Base-by-base conservation (phyloP, 331 rosid species). In the Rosa hybrid region DNA sequence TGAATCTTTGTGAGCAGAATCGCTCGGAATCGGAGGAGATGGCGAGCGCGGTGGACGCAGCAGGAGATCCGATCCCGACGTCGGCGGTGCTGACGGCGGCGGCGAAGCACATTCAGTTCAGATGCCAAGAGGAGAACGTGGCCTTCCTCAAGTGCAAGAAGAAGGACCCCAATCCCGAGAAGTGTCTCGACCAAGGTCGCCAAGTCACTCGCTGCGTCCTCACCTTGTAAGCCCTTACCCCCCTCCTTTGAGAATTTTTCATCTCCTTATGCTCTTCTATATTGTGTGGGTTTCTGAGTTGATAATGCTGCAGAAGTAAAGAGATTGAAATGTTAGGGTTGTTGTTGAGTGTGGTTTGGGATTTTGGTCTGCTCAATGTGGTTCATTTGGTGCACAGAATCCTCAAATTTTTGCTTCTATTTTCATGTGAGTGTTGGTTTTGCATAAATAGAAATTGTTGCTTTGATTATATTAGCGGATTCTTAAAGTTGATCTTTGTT, bases 171-270 rank as follows among this genome's bases (percentile, higher is more conserved):
- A 90, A 96, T 83, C 99, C 99, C 6, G 99, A 96, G 80, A 96
- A 93, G 81, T 96, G 99, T 44, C 96, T 96, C 46, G 94, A 91
- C 21, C 89, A 90, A 77, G 99, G 99, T 45, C 97, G 90, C 20
- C 90, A 96, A 38, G 97, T 93, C 80, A 96, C 97, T 20, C 97
- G 97, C 59, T 96, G 99, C 80, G 97, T 89, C 76, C 98, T 93
- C 74, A 83, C 88, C 86, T 91, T 96, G 99, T 96, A 84, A 86
- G 90, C 10, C 38, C 0, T 34, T 27, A 27, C 3, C 38, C 3
- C 38, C 4, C 38, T 34, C 38, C 39, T 34, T 34, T 3, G 39
- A 34, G 39, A 34, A 34, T 34, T 34, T 34, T 34, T 34, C 39
- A 34, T 34, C 39, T 34, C 3, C 38, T 34, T 34, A 34, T 34